Conservation (phyloP, 768 basidiomycete species). For the Cubamyces lactineus region DNA sequence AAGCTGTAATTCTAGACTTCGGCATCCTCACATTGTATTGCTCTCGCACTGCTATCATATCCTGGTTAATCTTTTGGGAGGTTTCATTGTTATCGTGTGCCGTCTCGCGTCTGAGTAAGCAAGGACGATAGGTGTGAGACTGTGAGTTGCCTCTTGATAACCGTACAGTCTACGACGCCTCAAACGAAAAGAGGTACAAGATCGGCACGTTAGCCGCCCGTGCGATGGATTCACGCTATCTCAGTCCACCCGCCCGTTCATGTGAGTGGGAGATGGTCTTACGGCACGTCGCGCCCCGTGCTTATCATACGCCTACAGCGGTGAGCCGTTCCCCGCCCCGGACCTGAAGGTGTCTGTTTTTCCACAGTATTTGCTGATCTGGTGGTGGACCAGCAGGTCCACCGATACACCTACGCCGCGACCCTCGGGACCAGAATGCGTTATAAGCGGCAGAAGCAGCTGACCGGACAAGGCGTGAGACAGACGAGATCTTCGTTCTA, state of each 20-base stretch:
- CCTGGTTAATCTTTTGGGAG: slow-evolving; percentile 11
- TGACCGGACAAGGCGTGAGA: slow-evolving; percentile 15
- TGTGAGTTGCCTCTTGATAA: slow-evolving; percentile 3
- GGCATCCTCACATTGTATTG: slow-evolving; percentile 10
- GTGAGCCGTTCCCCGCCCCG: background rate
- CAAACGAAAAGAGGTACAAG: background rate
- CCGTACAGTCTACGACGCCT: background rate
- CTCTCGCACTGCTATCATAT: slow-evolving; percentile 27
- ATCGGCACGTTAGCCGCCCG: slow-evolving; percentile 1
- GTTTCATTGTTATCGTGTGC: background rate
- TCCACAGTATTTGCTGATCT: slow-evolving; percentile 3
- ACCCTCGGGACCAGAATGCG: background rate
- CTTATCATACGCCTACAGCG: slow-evolving; percentile 10
- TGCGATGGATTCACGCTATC: slow-evolving; percentile 12
- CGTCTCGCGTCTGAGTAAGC: background rate
- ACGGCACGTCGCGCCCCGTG: slow-evolving; percentile 11
- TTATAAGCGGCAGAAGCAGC: slow-evolving; percentile 5
- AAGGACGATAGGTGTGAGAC: slow-evolving; percentile 6
- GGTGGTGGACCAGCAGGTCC: background rate
- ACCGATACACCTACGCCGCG: background rate
- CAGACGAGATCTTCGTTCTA: background rate
- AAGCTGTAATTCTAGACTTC: slow-evolving; percentile 54
- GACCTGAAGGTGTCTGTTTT: background rate
- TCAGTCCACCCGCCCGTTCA: background rate
- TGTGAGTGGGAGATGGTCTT: slow-evolving; percentile 19